Evolutionary conservation across 768 basidiomycete genomes (phyloP).

Genomic region (Podaxis sp.): DNA sequence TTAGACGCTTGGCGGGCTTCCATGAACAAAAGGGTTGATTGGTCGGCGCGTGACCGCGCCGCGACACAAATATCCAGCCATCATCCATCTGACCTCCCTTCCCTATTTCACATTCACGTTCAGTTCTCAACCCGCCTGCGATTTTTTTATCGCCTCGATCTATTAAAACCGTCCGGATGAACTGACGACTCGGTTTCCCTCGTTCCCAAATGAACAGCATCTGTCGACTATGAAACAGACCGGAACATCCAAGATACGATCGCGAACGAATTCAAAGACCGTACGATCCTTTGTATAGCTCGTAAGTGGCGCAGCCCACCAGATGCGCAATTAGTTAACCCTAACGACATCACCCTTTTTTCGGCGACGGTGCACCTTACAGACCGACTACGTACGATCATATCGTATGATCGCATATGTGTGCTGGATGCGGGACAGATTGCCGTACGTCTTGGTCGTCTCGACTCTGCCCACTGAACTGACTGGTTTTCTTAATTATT

Average conservation of each 20-base stretch:
- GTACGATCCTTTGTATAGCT: constrained; percentile 85
- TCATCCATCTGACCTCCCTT: neutral
- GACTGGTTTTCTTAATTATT: neutral
- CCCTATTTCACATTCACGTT: too few relatives aligned
- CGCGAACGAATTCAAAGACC: constrained; percentile 75
- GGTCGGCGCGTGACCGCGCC: neutral
- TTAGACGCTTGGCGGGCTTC: neutral
- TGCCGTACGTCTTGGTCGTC: constrained; percentile 42
- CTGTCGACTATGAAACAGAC: constrained; percentile 89
- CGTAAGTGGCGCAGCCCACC: constrained; percentile 44
- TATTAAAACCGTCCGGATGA: neutral
- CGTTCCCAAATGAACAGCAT: constrained; percentile 40
- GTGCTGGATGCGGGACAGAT: constrained; percentile 83
- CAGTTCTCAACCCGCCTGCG: neutral
- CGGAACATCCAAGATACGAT: constrained; percentile 91
- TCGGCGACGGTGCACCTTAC: neutral
- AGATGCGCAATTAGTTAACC: too few relatives aligned
- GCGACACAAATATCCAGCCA: neutral
- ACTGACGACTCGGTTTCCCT: neutral
- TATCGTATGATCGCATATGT: constrained; percentile 85
- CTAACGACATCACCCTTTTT: neutral
- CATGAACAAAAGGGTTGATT: neutral
- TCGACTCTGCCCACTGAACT: neutral
- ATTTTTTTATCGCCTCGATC: neutral
- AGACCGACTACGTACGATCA: constrained; percentile 87